Conservation (phyloP, 306 rosid species). For the Citrullus colocynthis region DNA sequence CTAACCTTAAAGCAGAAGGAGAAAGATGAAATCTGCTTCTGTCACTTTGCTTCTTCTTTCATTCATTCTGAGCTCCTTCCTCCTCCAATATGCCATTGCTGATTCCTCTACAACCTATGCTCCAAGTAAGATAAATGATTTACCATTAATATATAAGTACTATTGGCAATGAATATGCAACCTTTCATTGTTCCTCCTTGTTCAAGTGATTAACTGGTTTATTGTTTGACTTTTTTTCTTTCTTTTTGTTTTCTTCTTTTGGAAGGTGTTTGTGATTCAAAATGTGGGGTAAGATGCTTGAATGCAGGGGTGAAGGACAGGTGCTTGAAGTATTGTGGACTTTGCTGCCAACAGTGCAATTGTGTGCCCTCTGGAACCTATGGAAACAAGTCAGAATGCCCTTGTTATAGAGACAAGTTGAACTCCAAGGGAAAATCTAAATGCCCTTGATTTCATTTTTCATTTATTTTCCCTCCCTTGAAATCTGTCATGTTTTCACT, state of each 20-base stretch:
- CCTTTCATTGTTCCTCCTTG: background rate
- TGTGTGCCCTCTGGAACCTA: conserved; percentile 26
- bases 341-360: conserved; percentile 19
- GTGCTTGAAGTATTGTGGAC: conserved; percentile 20
- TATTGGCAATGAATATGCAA: background rate
- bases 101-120: background rate
- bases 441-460: conserved; percentile 12
- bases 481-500: background rate
- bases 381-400: conserved; percentile 24
- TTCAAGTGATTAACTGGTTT: background rate
- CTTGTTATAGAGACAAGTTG: conserved; percentile 25
- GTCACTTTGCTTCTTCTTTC: conserved; percentile 1
- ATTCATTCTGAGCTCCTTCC: conserved; percentile 4
- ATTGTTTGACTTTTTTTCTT: background rate
- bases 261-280: conserved; percentile 9
- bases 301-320: conserved; percentile 19
- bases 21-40: conserved; percentile 3
- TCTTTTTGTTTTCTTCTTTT: background rate
- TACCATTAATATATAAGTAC: background rate
- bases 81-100: conserved; percentile 8
- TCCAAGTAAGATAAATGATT: conserved; percentile 2
- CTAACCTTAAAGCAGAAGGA: background rate
- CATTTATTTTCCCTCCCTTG: background rate
- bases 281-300: conserved; percentile 17
- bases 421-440: conserved; percentile 25